These are phyloP conservation scores for Cytospora leucostoma DNA, from an alignment of 2,329 filamentous ascomycete genomes.

Conservation along the genomic window DNA sequence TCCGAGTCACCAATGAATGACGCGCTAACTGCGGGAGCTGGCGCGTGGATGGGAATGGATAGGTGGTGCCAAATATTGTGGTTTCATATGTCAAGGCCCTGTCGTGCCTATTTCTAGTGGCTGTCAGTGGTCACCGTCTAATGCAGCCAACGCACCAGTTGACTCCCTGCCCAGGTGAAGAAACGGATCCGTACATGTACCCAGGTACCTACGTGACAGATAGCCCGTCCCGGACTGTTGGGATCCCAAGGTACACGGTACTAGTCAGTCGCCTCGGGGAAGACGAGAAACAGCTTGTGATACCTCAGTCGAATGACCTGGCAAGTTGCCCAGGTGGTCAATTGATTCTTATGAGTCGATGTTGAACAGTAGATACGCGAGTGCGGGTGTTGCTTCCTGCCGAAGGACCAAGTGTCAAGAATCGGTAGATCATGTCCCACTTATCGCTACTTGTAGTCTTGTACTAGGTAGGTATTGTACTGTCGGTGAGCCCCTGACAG, in stretches of 20 bases:
- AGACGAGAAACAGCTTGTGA: not conserved
- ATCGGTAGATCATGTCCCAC: not conserved
- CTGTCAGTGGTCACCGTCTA: not conserved
- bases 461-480: not conserved
- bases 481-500: not conserved
- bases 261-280: not conserved
- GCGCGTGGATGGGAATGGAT: not conserved
- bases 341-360: not conserved
- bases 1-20: not conserved
- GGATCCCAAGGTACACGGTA: not conserved
- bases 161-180: not conserved
- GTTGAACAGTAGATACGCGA: not conserved
- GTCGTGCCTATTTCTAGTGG: not conserved
- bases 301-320: not conserved
- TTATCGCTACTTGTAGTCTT: not conserved
- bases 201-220: not conserved
- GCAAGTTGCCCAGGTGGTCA: too few species aligned
- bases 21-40: conserved; percentile 2
- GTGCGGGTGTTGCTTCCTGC: not conserved
- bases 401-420: conserved; percentile 1
- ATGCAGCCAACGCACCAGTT: not conserved
- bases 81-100: not conserved
- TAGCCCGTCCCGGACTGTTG: not conserved
- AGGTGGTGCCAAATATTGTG: conserved; percentile 1
- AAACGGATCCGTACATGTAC: not conserved